Evolutionary conservation across 2,329 filamentous ascomycete genomes (phyloP), one percentile per base, ranked within the genome.

Genomic region (Venturia oleaginea): DNA sequence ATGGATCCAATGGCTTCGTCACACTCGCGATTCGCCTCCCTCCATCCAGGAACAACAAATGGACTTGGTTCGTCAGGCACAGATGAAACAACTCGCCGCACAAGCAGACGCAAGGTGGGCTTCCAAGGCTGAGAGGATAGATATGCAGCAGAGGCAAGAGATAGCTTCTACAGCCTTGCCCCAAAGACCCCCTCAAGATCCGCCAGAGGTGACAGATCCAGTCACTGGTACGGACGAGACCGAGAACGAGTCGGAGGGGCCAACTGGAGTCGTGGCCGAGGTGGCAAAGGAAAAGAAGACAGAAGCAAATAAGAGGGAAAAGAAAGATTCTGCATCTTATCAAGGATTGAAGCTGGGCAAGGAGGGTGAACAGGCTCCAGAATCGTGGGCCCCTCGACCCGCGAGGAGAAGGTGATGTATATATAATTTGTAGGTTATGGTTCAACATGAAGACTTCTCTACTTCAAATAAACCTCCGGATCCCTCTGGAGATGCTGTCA

Each of bases 1-100:
- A 80, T 88, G 85, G 85, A 83, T 86, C 70, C 85, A 87, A 76
- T 88, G 85, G 85, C 81, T 88, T 32, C 83, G 85, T 69, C 80
- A 86, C 68, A 84, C 84, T 11, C 83, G 85, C 55, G 69, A 75
- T 62, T 76, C 82, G 19, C 76, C 85, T 2, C 85, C 85, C 0
- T 78, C 79, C 1, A 71, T 87, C 61, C 71, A 80, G 68, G 85
- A 88, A 73, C 85, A 87, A 69, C 79, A 80, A 66, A 75, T 79
- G 59, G 85, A 88, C 65, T 67, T 86, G 57, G 68, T 79, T 40
- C 78, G 85, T 34, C 84, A 84, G 71, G 74, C 76, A n/a, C 79
- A 79, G 65, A 81, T 87, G 69, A 86, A 85, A 71, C 70, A 82
- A 61, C 79, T 87, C 27, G 85, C 84, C 2, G 79, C 77, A 59